Base-by-base conservation (phyloP, 2,329 filamentous ascomycete genomes). In the Ophiocordyceps camponoti-leonardi region DNA sequence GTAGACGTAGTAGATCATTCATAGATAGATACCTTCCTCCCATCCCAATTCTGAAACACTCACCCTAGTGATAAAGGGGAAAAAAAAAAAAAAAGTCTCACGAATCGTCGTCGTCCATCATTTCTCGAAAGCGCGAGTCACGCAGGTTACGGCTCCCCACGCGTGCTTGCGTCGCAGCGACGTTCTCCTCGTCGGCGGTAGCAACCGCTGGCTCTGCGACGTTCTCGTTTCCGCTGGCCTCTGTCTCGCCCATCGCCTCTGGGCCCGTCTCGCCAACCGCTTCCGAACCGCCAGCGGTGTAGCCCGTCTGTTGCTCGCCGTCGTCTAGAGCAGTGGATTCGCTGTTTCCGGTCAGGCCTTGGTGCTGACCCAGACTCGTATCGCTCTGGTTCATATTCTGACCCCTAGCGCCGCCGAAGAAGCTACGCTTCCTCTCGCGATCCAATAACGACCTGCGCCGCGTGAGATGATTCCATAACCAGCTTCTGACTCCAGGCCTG, bases 121-220 rank as follows among this genome's bases (percentile, higher is more conserved):
- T 70, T 60, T 81, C 77, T 43, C 64, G 65, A 51, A 81, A 81
- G 51, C 66, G 72, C 37, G 76, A 77, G 49, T 74, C 73, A 45
- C 76, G 62, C 5, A 61, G 68, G 0, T 75, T 73, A 56, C 73
- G 79, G 44, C 65, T 65, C 42, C 67, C 67, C 43, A 64, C 61
- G n/a, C 59, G 57, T 19, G 50, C 54, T 16, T 56, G 52, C 35
- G 35, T 39, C 35, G n/a, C 35, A 39, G 62, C 11, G n/a, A 14
- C 16, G 6, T 45, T 43, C 22, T 44, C 45, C 35, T 39, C 35
- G 13, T 33, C 12, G 31, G 13, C 31, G 31, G 12, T 14, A n/a
- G 13, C 31, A 33, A 14, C 13, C 4, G 31, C 2, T 13, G 31
- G 12, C 35, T 39, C 35, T 18, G 35, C n/a, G n/a, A 19, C 35